Percentiles rank a stretch among this genome's conserved stretches.
Conservation (phyloP, 2,329 filamentous ascomycete species). For the Botryotinia globosa region DNA sequence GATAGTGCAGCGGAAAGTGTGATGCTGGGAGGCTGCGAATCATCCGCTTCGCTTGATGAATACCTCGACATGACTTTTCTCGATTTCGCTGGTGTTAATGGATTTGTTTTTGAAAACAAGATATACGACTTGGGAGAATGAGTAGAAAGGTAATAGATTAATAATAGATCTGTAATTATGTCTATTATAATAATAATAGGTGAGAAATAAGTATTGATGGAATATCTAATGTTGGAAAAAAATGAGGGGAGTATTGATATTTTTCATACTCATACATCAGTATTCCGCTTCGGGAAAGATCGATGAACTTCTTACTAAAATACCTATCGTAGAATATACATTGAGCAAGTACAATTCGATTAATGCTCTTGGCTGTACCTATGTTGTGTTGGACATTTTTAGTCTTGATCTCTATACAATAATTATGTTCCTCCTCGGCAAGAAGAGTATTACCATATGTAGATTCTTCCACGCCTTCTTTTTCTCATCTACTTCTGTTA, state of each 20-base stretch:
- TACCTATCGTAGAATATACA: too few relatives aligned
- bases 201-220: background rate
- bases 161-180: background rate
- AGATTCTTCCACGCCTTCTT: too few relatives aligned
- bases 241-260: background rate
- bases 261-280: background rate
- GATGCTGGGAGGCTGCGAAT: background rate
- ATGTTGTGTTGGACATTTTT: too few relatives aligned
- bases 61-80: background rate
- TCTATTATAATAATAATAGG: background rate
- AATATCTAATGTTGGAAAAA: background rate
- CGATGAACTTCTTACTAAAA: background rate
- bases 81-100: background rate
- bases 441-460: too few relatives aligned
- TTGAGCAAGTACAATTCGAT: background rate
- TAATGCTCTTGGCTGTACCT: too few relatives aligned
- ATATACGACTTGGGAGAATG: background rate
- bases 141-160: background rate
- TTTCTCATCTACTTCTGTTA: too few relatives aligned
- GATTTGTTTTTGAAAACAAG: background rate
- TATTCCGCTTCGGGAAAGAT: background rate
- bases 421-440: too few relatives aligned
- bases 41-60: background rate
- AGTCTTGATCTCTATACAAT: too few relatives aligned
- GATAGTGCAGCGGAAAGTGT: background rate